phyloP scores from a whole-genome alignment of 768 basidiomycete species.

The Tylopilus sp. region DNA sequence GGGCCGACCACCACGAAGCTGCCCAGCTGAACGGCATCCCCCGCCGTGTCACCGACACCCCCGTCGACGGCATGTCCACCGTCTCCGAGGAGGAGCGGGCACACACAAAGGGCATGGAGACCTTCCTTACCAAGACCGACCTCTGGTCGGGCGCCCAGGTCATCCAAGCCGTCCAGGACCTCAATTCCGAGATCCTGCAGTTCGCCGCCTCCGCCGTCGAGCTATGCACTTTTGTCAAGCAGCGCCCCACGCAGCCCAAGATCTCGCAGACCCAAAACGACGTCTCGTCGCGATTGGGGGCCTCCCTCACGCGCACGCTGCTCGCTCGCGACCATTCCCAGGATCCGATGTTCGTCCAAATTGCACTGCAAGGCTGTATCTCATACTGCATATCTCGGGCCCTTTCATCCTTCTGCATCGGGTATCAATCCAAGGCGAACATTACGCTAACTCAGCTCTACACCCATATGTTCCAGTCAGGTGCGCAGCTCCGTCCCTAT shows the following conservation, averaged over 20 bases:
- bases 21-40: conserved; percentile 12
- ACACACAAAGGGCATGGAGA: conserved; percentile 55
- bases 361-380: conserved; percentile 71
- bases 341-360: conserved; percentile 73
- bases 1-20: conserved; percentile 29
- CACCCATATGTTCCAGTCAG: conserved; percentile 51
- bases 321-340: conserved; percentile 65
- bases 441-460: conserved; percentile 61
- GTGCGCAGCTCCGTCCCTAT: conserved; percentile 30
- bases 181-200: conserved; percentile 80
- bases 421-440: conserved; percentile 68
- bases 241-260: conserved; percentile 38
- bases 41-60: conserved; percentile 11
- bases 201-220: conserved; percentile 75
- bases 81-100: conserved; percentile 53
- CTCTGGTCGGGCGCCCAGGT: conserved; percentile 74
- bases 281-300: conserved; percentile 60
- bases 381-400: conserved; percentile 64
- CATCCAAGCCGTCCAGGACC: conserved; percentile 73
- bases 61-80: conserved; percentile 28
- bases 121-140: conserved; percentile 72
- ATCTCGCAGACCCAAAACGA: conserved; percentile 54
- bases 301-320: conserved; percentile 57
- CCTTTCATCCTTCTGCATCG: conserved; percentile 69
- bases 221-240: conserved; percentile 51